Conservation (phyloP, 179 eudicot genomes). For the Actinidia chinensis region DNA sequence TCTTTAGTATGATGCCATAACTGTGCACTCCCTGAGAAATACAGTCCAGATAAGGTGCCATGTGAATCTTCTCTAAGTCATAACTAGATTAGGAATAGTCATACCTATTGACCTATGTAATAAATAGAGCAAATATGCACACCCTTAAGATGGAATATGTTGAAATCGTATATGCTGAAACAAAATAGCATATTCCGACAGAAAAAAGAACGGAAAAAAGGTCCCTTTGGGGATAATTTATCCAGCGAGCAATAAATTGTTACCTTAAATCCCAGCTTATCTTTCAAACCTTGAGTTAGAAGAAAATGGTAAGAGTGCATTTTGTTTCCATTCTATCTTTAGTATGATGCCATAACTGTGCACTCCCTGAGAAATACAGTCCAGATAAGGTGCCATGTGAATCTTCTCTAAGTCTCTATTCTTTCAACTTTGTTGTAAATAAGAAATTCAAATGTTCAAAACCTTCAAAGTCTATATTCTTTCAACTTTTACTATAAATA, state of each 20-base stretch:
- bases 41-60: conserved; percentile 77
- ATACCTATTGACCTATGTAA: background rate
- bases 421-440: too few relatives aligned
- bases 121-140: background rate
- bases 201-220: background rate
- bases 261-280: conserved; percentile 76
- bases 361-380: conserved; percentile 80
- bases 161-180: background rate
- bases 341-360: conserved; percentile 74
- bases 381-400: conserved; percentile 70
- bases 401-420: conserved; percentile 69
- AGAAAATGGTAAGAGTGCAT: conserved; percentile 61
- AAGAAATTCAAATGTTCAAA: too few relatives aligned
- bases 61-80: too few relatives aligned
- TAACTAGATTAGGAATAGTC: background rate
- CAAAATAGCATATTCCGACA: conserved; percentile 6
- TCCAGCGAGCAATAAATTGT: background rate
- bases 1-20: conserved; percentile 77
- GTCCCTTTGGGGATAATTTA: background rate
- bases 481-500: too few relatives aligned
- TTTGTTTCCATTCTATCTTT: conserved; percentile 66
- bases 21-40: conserved; percentile 74
- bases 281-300: conserved; percentile 62
- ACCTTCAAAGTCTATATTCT: too few relatives aligned
- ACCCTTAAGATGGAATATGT: background rate